A percentile compares a stretch with the other conserved stretches of the same genome.
Conservation (phyloP, 2,329 filamentous ascomycete species). For the Biscogniauxia sp. region DNA sequence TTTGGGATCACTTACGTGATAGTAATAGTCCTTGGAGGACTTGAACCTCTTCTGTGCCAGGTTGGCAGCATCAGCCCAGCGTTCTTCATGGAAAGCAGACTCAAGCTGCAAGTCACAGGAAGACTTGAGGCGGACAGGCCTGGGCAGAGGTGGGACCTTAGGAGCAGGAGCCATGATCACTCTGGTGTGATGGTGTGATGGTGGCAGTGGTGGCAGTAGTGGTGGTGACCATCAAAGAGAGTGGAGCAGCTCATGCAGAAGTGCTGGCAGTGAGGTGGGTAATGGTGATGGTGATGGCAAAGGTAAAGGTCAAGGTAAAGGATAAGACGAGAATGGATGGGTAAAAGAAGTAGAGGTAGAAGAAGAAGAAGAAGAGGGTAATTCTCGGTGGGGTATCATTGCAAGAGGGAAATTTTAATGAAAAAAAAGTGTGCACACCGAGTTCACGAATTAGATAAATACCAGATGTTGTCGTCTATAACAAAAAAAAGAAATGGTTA, state of each 20-base stretch:
- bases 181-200: constrained; percentile 9
- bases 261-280: neutral
- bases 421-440: neutral
- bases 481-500: neutral
- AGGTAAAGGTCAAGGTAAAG: neutral
- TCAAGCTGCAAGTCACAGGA: constrained; percentile 45
- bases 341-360: neutral
- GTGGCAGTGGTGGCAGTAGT: neutral
- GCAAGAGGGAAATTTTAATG: constrained; percentile 4
- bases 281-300: neutral
- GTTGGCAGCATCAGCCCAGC: constrained; percentile 51
- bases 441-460: neutral
- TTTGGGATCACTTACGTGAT: constrained; percentile 40
- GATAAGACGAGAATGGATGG: too few species aligned
- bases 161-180: neutral
- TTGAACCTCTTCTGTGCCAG: constrained; percentile 52
- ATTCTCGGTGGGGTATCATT: constrained; percentile 19
- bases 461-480: neutral
- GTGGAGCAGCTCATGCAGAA: neutral
- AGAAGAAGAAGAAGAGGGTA: neutral
- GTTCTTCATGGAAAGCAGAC: constrained; percentile 52
- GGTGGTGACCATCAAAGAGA: neutral
- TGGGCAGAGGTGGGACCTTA: constrained; percentile 4
- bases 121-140: constrained; percentile 13
- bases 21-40: constrained; percentile 53